These are phyloP conservation scores for Vaccinium darrowii DNA, from an alignment of 148 eudicot species.

Conservation along the genomic window DNA sequence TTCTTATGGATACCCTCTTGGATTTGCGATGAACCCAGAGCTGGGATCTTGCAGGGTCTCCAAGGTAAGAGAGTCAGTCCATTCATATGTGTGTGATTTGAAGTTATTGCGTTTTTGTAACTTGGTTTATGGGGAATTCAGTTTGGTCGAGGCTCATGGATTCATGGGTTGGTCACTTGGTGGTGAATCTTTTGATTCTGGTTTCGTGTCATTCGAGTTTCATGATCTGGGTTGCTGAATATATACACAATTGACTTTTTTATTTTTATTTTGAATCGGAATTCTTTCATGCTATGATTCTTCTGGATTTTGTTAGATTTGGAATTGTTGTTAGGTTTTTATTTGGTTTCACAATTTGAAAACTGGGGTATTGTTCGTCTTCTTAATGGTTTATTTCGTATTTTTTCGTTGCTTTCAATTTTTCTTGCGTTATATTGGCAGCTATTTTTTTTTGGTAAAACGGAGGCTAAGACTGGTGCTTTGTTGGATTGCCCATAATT, in stretches of 20 bases:
- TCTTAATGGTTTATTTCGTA: background rate
- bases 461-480: background rate
- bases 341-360: background rate
- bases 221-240: background rate
- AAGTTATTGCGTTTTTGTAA: background rate
- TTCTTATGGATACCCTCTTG: slow-evolving; percentile 45
- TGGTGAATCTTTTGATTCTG: background rate
- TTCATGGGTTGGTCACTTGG: background rate
- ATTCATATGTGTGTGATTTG: background rate
- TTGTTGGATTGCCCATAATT: background rate
- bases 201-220: background rate
- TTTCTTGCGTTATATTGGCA: background rate
- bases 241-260: background rate
- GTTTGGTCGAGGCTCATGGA: background rate
- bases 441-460: background rate
- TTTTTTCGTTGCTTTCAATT: background rate
- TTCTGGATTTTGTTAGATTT: background rate
- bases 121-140: background rate
- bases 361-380: background rate
- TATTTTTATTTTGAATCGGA: background rate
- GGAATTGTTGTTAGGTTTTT: background rate
- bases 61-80: slow-evolving; percentile 32
- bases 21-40: slow-evolving; percentile 35
- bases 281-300: background rate
- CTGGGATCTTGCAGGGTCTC: slow-evolving; percentile 26